Conservation (phyloP, 805 yeast species). For the Maudiozyma turicensis region DNA sequence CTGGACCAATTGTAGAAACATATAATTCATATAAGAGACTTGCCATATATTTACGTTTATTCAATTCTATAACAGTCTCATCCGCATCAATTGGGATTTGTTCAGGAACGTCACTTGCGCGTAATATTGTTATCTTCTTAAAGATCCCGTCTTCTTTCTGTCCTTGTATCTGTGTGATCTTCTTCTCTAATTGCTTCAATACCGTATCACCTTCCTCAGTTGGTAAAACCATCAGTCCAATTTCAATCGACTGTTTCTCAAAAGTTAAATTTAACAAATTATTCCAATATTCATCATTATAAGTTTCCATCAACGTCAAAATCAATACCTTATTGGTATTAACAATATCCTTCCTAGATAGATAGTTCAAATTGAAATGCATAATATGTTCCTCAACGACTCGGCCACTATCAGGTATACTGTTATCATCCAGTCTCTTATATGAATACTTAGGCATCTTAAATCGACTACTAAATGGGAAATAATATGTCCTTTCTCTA, state of each 20-base stretch:
- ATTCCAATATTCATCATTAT: conserved; percentile 75
- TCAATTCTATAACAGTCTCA: conserved; percentile 73
- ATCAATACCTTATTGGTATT: conserved; percentile 69
- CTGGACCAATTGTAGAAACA: conserved; percentile 73
- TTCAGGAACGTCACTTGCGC: conserved; percentile 60
- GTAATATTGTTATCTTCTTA: conserved; percentile 61
- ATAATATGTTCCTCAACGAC: conserved; percentile 57
- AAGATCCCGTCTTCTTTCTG: conserved; percentile 36
- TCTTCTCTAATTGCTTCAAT: conserved; percentile 54
- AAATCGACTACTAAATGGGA: conserved; percentile 15
- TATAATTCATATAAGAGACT: conserved; percentile 79
- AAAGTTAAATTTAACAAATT: conserved; percentile 61
- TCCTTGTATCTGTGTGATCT: conserved; percentile 57
- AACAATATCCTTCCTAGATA: conserved; percentile 18
- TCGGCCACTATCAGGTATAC: conserved; percentile 20
- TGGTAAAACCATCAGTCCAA: conserved; percentile 84
- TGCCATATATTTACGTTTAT: conserved; percentile 81
- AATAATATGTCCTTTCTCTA: conserved; percentile 16
- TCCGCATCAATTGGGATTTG: conserved; percentile 46
- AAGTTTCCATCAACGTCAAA: conserved; percentile 76
- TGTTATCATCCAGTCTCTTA: conserved; percentile 31
- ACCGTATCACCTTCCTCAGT: conserved; percentile 69
- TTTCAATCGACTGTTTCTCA: conserved; percentile 68
- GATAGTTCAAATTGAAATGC: conserved; percentile 69
- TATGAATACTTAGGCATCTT: conserved; percentile 35